Evolutionary conservation across 257 asterid species (phyloP), one percentile per base, ranked within the genome.

Genomic region (Petunia secreta): DNA sequence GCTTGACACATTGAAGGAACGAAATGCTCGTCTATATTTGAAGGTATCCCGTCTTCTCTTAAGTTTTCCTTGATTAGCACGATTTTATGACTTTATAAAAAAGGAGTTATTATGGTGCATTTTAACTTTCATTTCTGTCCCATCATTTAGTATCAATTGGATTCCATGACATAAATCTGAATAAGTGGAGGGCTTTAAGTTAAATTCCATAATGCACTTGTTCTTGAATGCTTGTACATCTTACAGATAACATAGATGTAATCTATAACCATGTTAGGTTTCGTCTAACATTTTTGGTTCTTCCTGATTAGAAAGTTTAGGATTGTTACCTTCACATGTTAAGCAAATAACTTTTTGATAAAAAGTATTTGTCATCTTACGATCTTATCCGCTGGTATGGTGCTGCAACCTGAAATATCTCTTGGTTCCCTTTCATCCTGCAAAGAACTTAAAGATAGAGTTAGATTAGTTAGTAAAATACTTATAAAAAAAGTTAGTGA

Each of bases 1-100:
- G 82, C 98, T 93, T 60, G 97, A 90, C 81, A 86, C 78, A 86
- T 62, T 90, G 87, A 88, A 88, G 63, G 88, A 85, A 75, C 86
- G 75, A 37, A 87, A 86, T 86, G 38, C 87, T 34, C 54, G 57
- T 52, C 79, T 87, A 25, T 87, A 89, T 88, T 81, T 90, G 41
- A 92, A 91, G 99, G 99, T 95, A 84, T 62, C 77, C 16, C 38
- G 46, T 53, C 69, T 64, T 43, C 25, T 4, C 75, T 36, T 39
- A 57, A n/a, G 58, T 13, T 37, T 53, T 15, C 34, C 43, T 40
- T 71, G 10, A 71, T 36, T 48, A 48, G 77, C 44, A 10, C 11
- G 62, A 71, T n/a, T 48, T 71, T 14, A 25, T 25, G 25, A 25
- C 25, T 25, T 25, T 25, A 25, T 25, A 25, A 25, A 25, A 25